Percentiles rank a stretch among this genome's conserved stretches.
These are phyloP conservation scores for Lentinula detonsa DNA, from an alignment of 768 basidiomycete species.

Conservation along the genomic window DNA sequence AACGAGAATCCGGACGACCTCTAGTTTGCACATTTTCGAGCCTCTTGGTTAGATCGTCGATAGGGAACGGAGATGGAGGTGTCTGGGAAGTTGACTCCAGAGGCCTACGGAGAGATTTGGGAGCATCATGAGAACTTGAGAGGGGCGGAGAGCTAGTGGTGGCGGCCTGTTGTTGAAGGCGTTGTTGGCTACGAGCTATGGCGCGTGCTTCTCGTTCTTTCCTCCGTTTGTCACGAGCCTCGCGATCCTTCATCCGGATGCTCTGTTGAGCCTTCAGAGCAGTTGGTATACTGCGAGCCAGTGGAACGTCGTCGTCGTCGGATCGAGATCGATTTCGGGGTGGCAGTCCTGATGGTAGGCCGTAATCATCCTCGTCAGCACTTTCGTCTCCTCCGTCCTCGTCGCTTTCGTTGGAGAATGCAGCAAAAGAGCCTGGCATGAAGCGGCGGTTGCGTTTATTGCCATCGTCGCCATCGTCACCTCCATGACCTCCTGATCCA, in stretches of 20 bases:
- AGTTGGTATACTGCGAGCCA: conserved; percentile 77
- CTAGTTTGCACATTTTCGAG: conserved; percentile 44
- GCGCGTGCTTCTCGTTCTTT: conserved; percentile 32
- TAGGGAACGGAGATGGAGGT: conserved; percentile 33
- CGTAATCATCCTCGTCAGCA: conserved; percentile 24
- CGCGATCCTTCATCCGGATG: conserved; percentile 64
- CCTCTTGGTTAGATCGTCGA: conserved; percentile 55
- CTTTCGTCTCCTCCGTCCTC: conserved; percentile 28
- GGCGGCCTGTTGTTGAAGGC: background rate
- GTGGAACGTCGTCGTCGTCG: conserved; percentile 70
- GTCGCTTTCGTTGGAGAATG: conserved; percentile 25
- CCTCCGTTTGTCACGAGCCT: conserved; percentile 58
- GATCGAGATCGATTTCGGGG: conserved; percentile 12
- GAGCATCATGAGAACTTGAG: conserved; percentile 29
- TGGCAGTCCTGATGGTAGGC: conserved; percentile 16
- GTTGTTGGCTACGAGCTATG: conserved; percentile 12
- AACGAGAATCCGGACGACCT: conserved; percentile 4
- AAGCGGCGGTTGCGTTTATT: conserved; percentile 10
- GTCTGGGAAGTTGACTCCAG: conserved; percentile 39
- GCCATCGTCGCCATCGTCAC: conserved; percentile 33
- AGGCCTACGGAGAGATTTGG: conserved; percentile 27
- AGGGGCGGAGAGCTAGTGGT: background rate
- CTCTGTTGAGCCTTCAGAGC: conserved; percentile 79
- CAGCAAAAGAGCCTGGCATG: conserved; percentile 18
- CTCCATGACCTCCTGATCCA: conserved; percentile 21